A percentile compares a stretch with the other conserved stretches of the same genome.
Evolutionary conservation across 495 filamentous ascomycete genomes (phyloP).

Genomic region (Penicillium robsamsonii): DNA sequence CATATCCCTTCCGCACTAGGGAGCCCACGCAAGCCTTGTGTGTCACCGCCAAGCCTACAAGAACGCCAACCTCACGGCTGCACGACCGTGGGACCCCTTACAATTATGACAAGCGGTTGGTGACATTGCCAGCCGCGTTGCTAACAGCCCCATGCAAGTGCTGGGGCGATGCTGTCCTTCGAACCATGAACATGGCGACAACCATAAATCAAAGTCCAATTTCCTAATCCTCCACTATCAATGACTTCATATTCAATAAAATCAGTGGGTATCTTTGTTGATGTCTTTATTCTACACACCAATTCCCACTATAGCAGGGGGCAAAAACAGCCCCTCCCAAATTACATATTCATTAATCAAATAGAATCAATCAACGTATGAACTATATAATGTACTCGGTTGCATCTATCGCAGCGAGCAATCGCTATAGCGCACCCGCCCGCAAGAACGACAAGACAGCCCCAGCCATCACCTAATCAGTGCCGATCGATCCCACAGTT

Average conservation of each 20-base stretch:
- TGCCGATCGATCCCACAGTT: constrained; percentile 7
- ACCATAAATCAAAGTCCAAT: background rate
- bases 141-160: background rate
- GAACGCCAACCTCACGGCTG: background rate
- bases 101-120: background rate
- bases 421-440: constrained; percentile 3
- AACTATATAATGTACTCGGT: background rate
- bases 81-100: background rate
- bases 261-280: background rate
- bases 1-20: constrained; percentile 4
- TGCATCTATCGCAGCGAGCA: background rate
- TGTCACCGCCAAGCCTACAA: constrained; percentile 6
- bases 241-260: background rate
- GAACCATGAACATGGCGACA: background rate
- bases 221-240: background rate
- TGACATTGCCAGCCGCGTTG: background rate
- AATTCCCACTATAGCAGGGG: background rate
- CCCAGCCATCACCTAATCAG: constrained; percentile 9
- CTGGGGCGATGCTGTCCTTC: background rate
- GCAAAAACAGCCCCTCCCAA: background rate
- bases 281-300: background rate
- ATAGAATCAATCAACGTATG: background rate
- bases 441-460: background rate
- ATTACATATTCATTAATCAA: background rate
- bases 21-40: constrained; percentile 5